Evolutionary conservation across 1,284 basidiomycete genomes (phyloP), one percentile per base, ranked within the genome.

Genomic region (Ganoderma multipileum): DNA sequence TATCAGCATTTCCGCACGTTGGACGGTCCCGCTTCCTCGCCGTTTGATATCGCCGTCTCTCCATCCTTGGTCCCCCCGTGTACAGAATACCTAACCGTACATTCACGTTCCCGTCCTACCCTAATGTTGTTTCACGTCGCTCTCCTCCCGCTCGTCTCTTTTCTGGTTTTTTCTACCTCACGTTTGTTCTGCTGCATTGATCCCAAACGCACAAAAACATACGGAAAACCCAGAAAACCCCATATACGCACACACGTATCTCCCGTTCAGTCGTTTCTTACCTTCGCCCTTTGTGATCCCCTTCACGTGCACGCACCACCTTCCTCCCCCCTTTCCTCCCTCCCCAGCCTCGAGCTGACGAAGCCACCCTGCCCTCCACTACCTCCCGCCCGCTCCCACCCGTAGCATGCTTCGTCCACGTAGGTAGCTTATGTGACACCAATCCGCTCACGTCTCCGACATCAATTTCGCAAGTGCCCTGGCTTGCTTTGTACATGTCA

Each of bases 131-230:
- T 72, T 75, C 70, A 76, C 73, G 74, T 71, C 71, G 66, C 63
- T 72, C 68, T 71, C 57, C 33, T 60, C 72, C 78, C 79, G 76
- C 79, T 78, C 77, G 52, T 64, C 52, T 76, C 65, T 65, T 70
- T 70, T 69, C 71, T 68, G 67, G 69, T 67, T 70, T 67, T 70
- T 63, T 33, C 33, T 63, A 61, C 80, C 76, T 79, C 79, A 78
- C 78, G 79, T 79, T 76, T 69, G 70, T 70, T 72, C 70, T 74
- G 70, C 63, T 72, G 71, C 70, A 68, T 73, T 72, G 65, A 70
- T 67, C 69, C 68, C 70, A 74, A 77, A 82, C 80, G 71, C 77
- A 76, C 78, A 82, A 84, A 87, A 87, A 87, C 82, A 84, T 75
- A 76, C 79, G 83, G 76, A 83, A 84, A 84, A 85, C 71, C 63